Base-by-base conservation (phyloP, 208 protist genomes). In the Entamoeba moshkovskii region DNA sequence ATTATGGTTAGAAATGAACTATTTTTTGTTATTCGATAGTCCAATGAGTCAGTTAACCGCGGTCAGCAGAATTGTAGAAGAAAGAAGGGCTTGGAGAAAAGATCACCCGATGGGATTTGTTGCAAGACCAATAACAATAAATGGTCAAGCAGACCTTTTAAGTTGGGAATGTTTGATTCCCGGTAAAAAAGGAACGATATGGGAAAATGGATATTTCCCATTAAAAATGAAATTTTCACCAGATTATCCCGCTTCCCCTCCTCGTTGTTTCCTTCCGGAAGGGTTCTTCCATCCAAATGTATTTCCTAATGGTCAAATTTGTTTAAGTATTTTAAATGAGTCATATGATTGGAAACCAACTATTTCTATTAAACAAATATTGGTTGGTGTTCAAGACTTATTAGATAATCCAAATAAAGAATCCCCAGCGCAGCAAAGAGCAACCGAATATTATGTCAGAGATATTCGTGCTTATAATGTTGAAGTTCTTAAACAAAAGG, bases 211-310 rank as follows among this genome's bases (percentile, higher is more conserved):
- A 6, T 96, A 98, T 93, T 99, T 98, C 94, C 97, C 96, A 25
- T 93, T 99, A 1, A 94, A 95, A 16, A 96, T 99, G 46, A 95
- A 96, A 93, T 99, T 99, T 95, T 97, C 97, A 2, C 97, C 99
- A 94, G 98, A 99, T 93, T 99, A 99, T 96, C 99, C 99, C 66
- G 97, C 96, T 33, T 98, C 98, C 93, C 98, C 99, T 4, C 99
- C 99, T 3, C 99, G 99, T 96, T 99, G 98, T 96, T 97, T 96
- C 93, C 99, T 99, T 94, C 96, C 94, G 3, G 97, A 97, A 44
- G 97, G 98, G 11, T 96, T 99, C 25, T 99, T 99, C 95, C 99
- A 99, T 96, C 98, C 98, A 29, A 99, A 99, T 95, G 96, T 99
- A 5, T 99, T 98, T 95, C 98, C 98, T 1, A 98, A 97, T 73